These are phyloP conservation scores for Globisporangium polare DNA, from an alignment of 352 stramenopile species.

Conservation along the genomic window DNA sequence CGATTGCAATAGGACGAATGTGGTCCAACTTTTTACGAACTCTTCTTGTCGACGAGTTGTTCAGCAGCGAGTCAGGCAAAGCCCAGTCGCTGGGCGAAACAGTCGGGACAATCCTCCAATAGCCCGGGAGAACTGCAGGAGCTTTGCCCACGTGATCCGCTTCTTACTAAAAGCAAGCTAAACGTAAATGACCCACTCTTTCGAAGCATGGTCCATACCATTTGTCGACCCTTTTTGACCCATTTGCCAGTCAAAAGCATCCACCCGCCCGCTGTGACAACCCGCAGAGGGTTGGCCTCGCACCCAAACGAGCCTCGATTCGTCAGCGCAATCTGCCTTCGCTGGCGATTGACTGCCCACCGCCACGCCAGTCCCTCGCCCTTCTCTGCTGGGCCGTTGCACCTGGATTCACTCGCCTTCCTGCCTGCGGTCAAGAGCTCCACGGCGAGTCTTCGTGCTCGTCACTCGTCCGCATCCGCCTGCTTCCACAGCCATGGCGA, in stretches of 20 bases:
- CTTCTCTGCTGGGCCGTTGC: background rate
- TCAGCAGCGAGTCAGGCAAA: too few species aligned
- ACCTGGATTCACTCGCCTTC: background rate
- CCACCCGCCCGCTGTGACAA: background rate
- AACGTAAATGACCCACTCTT: background rate
- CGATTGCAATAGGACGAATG: too few species aligned
- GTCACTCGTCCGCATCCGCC: too few species aligned
- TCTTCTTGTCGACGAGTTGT: too few species aligned
- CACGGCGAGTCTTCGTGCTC: too few species aligned
- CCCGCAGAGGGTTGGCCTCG: background rate
- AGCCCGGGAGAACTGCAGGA: background rate
- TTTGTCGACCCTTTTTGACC: background rate
- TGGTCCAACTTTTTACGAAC: too few species aligned
- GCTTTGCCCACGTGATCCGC: background rate
- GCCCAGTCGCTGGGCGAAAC: too few species aligned
- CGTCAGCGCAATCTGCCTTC: background rate
- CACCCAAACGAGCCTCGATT: background rate
- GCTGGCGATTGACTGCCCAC: background rate
- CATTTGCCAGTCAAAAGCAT: background rate
- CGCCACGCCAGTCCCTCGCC: background rate
- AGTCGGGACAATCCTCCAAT: background rate
- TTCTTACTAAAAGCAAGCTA: background rate
- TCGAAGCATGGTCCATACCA: background rate
- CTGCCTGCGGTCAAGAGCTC: background rate
- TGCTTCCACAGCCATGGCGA: background rate